These are phyloP conservation scores for Penicillium thymicola DNA, from an alignment of 2,329 filamentous ascomycete genomes.

Conservation along the genomic window DNA sequence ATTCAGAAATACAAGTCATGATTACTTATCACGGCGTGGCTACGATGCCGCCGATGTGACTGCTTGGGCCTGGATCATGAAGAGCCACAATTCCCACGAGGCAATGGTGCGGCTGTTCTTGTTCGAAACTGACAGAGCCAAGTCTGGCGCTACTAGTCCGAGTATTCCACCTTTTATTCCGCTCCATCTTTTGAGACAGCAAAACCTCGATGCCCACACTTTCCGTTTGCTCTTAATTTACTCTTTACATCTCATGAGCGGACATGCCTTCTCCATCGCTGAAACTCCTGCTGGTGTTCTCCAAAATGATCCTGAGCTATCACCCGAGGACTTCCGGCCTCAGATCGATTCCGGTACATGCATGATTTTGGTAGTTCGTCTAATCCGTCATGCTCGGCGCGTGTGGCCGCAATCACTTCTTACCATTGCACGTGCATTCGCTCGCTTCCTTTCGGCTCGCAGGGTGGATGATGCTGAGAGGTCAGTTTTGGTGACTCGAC, in stretches of 20 bases:
- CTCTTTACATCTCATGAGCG: constrained; percentile 35
- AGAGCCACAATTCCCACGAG: constrained; percentile 32
- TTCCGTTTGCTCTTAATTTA: constrained; percentile 45
- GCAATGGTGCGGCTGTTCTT: constrained; percentile 38
- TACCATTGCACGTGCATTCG: constrained; percentile 41
- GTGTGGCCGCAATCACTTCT: constrained; percentile 49
- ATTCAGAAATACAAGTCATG: constrained; percentile 30
- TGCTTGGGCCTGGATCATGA: constrained; percentile 49
- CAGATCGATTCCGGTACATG: constrained; percentile 30
- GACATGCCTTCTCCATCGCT: constrained; percentile 19
- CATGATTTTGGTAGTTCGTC: constrained; percentile 44
- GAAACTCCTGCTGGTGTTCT: not conserved
- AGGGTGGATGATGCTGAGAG: not conserved
- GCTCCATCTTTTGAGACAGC: constrained; percentile 47
- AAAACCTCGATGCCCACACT: constrained; percentile 39
- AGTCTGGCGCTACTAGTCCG: constrained; percentile 1
- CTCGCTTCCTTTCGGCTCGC: constrained; percentile 31
- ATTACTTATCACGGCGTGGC: constrained; percentile 31
- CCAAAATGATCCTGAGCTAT: constrained; percentile 1
- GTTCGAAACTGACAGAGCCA: constrained; percentile 25
- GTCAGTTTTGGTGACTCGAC: constrained; percentile 5
- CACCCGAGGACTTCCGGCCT: constrained; percentile 5
- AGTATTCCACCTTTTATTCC: constrained; percentile 48
- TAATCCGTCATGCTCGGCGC: constrained; percentile 51
- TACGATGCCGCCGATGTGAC: constrained; percentile 42